A percentile compares a stretch with the other conserved stretches of the same genome.
Evolutionary conservation across 1,284 basidiomycete species (phyloP).

Genomic region (Cutaneotrichosporon daszewskae): DNA sequence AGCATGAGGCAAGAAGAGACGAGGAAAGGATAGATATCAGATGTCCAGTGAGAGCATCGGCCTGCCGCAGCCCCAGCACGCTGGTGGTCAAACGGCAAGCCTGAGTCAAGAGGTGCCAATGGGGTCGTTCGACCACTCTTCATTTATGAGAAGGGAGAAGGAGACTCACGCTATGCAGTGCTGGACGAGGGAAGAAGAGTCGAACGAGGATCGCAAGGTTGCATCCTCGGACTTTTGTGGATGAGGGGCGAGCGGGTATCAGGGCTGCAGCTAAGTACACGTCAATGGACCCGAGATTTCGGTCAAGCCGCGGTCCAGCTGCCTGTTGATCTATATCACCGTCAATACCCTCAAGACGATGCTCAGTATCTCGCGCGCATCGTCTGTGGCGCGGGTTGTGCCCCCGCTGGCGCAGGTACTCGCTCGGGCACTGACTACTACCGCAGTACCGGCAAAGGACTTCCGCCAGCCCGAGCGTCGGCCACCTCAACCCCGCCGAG

Average conservation of each 20-base stretch:
- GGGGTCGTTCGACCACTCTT: conserved; percentile 43
- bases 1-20: neutral
- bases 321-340: too few species aligned
- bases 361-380: conserved; percentile 9
- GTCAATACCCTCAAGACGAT: neutral
- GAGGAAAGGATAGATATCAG: conserved; percentile 8
- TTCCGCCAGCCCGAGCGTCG: neutral
- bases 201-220: neutral
- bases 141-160: conserved; percentile 24
- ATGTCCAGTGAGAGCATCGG: conserved; percentile 22
- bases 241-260: neutral
- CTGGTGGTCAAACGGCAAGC: conserved; percentile 9
- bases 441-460: neutral
- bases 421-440: conserved; percentile 16
- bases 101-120: conserved; percentile 48
- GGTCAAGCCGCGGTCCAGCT: too few species aligned
- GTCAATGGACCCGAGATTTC: neutral
- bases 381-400: conserved; percentile 18
- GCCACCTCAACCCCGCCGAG: neutral
- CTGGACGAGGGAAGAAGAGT: neutral
- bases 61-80: conserved; percentile 8
- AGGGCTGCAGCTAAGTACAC: neutral
- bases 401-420: conserved; percentile 23
- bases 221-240: neutral
- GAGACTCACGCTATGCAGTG: neutral